Evolutionary conservation across 805 yeast species (phyloP), one percentile per base, ranked within the genome.

Genomic region (Candida wancherniae): DNA sequence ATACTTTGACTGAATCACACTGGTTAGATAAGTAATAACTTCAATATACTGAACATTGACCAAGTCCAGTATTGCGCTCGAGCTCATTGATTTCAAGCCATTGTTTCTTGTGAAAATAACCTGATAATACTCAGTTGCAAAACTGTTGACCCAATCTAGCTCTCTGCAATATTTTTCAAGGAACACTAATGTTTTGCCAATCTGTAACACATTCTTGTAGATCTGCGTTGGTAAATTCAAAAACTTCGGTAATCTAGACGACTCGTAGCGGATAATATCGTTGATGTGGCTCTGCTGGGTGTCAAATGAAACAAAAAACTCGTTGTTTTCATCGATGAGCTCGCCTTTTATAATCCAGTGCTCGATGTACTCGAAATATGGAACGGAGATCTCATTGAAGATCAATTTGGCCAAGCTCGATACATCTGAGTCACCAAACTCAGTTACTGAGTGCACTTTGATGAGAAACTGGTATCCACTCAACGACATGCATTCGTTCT

Each of bases 291-390:
- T 46, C 12, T 54, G 48, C 4, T 45, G 33, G 3, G 40, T 34
- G 34, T 64, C 53, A 33, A 62, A 63, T 8, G 45, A 42, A 9
- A 66, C 73, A 45, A 84, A 88, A 47, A 86, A 86, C 40, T 80
- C 90, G 10, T 67, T 69, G 34, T 58, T 60, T 1, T 61, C 66
- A 33, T 73, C 76, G 3, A 63, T 56, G 10, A 86, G 49, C 29
- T 71, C 75, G 1, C 96, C 97, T 24, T 69, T 57, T 1, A 74
- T 52, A 2, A 86, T 50, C 97, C 97, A 90, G 24, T 66, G 63
- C 22, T 67, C 64, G 4, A 84, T 44, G 18, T 77, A 63, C 22
- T 71, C 75, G 33, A 67, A 68, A 50, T 84, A 85, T 1, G 94
- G 85, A 5, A 58, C 58, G 0, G 71, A 55, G 3, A 75, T 63